These are phyloP conservation scores for Paulownia fortunei DNA, from an alignment of 257 asterid species.

Conservation along the genomic window DNA sequence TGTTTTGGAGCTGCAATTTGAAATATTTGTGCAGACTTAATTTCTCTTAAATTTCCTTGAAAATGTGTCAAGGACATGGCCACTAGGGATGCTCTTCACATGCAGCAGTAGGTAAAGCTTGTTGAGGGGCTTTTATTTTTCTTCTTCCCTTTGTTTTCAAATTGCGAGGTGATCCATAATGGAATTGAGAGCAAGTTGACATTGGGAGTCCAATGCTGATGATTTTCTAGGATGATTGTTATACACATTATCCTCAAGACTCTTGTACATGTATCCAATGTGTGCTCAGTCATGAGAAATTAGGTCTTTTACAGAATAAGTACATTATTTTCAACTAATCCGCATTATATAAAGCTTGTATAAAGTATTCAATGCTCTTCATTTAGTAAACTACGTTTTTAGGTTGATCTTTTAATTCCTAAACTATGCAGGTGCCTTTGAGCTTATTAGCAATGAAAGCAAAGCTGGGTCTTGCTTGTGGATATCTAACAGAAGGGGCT, in stretches of 20 bases:
- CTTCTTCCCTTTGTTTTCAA: neutral
- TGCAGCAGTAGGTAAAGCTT: neutral
- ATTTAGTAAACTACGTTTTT: neutral
- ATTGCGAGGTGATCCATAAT: neutral
- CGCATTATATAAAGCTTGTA: neutral
- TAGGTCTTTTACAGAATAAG: slow-evolving; percentile 28
- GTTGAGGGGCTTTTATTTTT: neutral
- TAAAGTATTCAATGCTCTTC: slow-evolving; percentile 20
- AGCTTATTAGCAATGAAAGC: slow-evolving; percentile 83
- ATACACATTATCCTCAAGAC: neutral
- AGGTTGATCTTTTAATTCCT: slow-evolving; percentile 34
- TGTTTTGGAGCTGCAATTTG: neutral
- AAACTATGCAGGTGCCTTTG: slow-evolving; percentile 69
- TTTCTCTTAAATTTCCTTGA: neutral
- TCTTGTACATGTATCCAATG: neutral
- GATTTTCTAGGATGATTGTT: neutral
- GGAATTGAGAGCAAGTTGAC: neutral
- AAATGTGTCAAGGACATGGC: neutral
- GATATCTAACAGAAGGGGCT: slow-evolving; percentile 86
- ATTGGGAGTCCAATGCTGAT: neutral
- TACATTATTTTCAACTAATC: neutral
- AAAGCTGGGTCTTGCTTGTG: slow-evolving; percentile 95
- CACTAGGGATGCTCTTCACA: neutral
- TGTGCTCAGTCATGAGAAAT: slow-evolving; percentile 1
- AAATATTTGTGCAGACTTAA: neutral